Percentiles rank a stretch among this genome's conserved stretches.
phyloP scores from a whole-genome alignment of 2,329 filamentous ascomycete genomes.

The Colletotrichum sp. region DNA sequence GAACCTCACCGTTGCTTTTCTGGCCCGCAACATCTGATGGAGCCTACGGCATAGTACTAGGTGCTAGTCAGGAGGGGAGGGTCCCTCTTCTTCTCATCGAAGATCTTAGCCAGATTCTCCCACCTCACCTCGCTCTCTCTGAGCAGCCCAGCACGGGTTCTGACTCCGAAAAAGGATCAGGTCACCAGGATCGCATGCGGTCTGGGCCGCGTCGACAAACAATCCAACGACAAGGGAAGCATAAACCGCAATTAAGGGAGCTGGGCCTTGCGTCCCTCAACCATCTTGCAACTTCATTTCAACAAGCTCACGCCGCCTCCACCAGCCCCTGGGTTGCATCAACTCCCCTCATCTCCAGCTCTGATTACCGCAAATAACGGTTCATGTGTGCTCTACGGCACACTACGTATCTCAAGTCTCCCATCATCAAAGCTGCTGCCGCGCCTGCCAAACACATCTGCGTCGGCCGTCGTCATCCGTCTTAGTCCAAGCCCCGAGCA shows the following conservation, averaged over 20 bases:
- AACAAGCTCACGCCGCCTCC: neutral
- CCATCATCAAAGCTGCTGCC: neutral
- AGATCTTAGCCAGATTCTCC: neutral
- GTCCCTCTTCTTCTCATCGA: neutral
- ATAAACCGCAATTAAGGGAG: conserved; percentile 7
- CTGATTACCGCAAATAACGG: conserved; percentile 1
- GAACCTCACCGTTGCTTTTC: neutral
- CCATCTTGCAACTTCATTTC: neutral
- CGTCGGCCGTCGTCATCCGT: neutral
- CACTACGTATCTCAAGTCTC: neutral
- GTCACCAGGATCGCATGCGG: neutral
- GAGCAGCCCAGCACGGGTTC: neutral
- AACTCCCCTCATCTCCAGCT: conserved; percentile 8
- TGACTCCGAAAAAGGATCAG: neutral
- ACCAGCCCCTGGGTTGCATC: conserved; percentile 4
- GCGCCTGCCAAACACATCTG: neutral
- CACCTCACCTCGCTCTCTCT: neutral
- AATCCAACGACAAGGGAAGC: neutral
- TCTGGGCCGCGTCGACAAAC: neutral
- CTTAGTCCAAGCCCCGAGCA: conserved; percentile 5
- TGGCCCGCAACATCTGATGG: neutral
- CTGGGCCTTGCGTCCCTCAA: neutral
- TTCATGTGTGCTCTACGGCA: neutral
- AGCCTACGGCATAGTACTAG: neutral
- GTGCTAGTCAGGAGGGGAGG: neutral